These are phyloP conservation scores for Flammula alnicola DNA, from an alignment of 1,284 basidiomycete genomes.

Conservation along the genomic window DNA sequence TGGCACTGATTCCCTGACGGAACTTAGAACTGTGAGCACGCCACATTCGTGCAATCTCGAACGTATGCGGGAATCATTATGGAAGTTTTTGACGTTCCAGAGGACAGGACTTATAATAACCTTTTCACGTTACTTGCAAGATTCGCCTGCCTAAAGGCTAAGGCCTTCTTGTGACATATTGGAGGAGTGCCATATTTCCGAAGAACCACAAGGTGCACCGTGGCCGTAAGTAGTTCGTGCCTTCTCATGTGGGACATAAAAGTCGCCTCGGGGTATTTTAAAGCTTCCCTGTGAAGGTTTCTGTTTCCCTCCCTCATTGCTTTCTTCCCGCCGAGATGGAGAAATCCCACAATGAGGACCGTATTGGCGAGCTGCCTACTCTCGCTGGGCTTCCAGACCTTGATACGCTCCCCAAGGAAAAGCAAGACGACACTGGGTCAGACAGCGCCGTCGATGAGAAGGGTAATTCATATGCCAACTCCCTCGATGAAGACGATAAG, in stretches of 20 bases:
- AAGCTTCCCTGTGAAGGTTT: constrained; percentile 9
- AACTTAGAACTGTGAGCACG: constrained; percentile 10
- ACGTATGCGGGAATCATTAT: background rate
- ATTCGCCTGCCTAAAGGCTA: background rate
- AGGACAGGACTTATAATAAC: background rate
- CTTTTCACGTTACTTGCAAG: background rate
- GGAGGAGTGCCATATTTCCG: background rate
- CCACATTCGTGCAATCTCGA: constrained; percentile 5
- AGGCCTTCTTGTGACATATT: constrained; percentile 1
- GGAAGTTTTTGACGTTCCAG: constrained; percentile 1
- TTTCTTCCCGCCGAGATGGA: constrained; percentile 15
- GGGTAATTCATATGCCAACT: constrained; percentile 16
- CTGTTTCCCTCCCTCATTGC: constrained; percentile 2
- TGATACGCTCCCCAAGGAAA: constrained; percentile 7
- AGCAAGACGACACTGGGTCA: constrained; percentile 17
- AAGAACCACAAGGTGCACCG: constrained; percentile 7
- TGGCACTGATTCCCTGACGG: constrained; percentile 1
- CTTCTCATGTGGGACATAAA: constrained; percentile 17
- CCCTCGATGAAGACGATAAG: constrained; percentile 30
- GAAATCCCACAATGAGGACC: constrained; percentile 12
- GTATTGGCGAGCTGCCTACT: constrained; percentile 11
- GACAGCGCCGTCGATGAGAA: constrained; percentile 37
- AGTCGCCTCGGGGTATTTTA: constrained; percentile 2
- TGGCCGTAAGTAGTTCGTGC: constrained; percentile 8
- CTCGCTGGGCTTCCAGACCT: constrained; percentile 16